Conservation (phyloP, 345 rosid species). For the Euphorbia peplus region DNA sequence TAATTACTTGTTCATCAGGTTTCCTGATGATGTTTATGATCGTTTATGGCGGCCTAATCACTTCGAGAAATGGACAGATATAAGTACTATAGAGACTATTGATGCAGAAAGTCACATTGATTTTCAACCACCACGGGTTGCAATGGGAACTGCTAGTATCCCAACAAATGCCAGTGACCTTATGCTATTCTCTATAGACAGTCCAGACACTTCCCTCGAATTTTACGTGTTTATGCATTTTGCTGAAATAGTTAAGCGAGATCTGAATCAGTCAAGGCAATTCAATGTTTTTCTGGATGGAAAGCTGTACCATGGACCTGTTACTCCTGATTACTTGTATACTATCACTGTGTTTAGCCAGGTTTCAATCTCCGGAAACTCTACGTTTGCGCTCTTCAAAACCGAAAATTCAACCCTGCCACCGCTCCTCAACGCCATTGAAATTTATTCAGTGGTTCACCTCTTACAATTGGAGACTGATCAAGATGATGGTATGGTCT, state of each 20-base stretch:
- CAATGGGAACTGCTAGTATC: conserved; percentile 34
- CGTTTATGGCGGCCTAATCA: conserved; percentile 32
- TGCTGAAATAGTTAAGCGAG: conserved; percentile 30
- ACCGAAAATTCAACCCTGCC: conserved; percentile 21
- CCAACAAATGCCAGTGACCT: conserved; percentile 24
- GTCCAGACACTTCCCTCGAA: not conserved
- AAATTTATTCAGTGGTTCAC: conserved; percentile 9
- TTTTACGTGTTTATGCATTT: conserved; percentile 44
- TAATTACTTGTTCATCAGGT: conserved; percentile 31
- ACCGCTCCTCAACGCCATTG: conserved; percentile 17
- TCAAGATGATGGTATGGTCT: conserved; percentile 35
- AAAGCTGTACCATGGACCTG: conserved; percentile 14
- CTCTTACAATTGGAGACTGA: conserved; percentile 30
- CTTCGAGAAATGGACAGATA: not conserved
- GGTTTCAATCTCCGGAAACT: not conserved
- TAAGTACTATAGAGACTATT: conserved; percentile 6
- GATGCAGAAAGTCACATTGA: conserved; percentile 12
- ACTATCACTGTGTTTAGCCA: conserved; percentile 23
- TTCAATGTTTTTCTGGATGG: conserved; percentile 29
- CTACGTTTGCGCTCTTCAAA: conserved; percentile 13
- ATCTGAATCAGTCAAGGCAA: conserved; percentile 32
- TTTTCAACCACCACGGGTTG: conserved; percentile 22
- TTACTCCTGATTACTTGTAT: conserved; percentile 27
- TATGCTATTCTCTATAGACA: not conserved
- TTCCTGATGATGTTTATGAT: conserved; percentile 34